Percentiles rank a stretch among this genome's conserved stretches.
Conservation (phyloP, 371 early-diverging fungal genomes). For the Smittium culicis region DNA sequence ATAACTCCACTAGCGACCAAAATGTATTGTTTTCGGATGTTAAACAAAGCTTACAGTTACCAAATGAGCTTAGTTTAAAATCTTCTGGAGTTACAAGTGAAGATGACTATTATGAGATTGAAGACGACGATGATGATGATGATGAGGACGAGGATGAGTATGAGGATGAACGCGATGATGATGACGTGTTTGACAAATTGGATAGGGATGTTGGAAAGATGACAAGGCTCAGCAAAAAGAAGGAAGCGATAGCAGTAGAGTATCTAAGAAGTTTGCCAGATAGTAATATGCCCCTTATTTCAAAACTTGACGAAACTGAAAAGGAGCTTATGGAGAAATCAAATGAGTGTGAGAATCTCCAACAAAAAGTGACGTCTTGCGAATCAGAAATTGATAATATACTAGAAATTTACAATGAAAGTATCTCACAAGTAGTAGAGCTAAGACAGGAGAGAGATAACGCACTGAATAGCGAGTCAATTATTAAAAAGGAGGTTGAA, state of each 20-base stretch:
- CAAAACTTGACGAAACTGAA: not conserved
- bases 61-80: not conserved
- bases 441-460: not conserved
- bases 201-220: not conserved
- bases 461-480: not conserved
- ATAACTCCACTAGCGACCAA: not conserved
- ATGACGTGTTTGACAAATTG: not conserved
- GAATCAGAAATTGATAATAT: constrained; percentile 1
- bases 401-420: not conserved
- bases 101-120: not conserved
- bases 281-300: not conserved
- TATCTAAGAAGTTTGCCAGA: not conserved
- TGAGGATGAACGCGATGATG: not conserved
- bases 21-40: not conserved
- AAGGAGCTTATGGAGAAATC: not conserved
- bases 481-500: not conserved
- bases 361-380: not conserved
- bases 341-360: not conserved
- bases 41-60: not conserved
- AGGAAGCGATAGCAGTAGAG: not conserved
- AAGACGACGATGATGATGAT: not conserved
- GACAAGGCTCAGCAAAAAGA: not conserved
- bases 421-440: not conserved
- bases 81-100: not conserved
- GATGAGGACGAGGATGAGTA: not conserved